Conservation (phyloP, 805 yeast genomes). For the Yamadazyma laniorum region DNA sequence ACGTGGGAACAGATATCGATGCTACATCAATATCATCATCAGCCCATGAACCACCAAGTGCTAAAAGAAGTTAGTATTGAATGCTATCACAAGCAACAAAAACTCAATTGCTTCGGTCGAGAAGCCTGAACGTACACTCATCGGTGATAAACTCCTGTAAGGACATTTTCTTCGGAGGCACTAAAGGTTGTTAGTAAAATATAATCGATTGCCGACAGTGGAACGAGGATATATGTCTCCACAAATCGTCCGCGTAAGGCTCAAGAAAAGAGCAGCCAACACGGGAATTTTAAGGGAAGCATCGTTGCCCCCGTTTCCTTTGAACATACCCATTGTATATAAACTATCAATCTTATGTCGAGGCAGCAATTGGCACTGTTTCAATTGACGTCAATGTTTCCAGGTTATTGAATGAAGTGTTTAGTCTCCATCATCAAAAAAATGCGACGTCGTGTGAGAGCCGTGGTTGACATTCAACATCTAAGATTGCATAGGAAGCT, state of each 20-base stretch:
- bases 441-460: constrained; percentile 3
- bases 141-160: constrained; percentile 46
- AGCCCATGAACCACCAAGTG: constrained; percentile 49
- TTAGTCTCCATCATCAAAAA: constrained; percentile 5
- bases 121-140: constrained; percentile 37
- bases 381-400: neutral
- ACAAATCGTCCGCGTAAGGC: too few species aligned
- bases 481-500: constrained; percentile 1
- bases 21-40: constrained; percentile 46
- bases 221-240: too few species aligned
- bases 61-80: constrained; percentile 23
- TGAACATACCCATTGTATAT: constrained; percentile 13
- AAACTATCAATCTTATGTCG: constrained; percentile 3
- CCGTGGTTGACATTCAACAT: too few species aligned
- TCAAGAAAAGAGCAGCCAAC: too few species aligned
- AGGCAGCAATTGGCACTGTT: neutral
- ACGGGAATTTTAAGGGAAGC: too few species aligned
- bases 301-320: too few species aligned
- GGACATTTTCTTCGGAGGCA: constrained; percentile 46
- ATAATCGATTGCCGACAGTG: too few species aligned
- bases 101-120: neutral
- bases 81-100: neutral
- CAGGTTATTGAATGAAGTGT: neutral
- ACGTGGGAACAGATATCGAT: constrained; percentile 46
- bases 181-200: constrained; percentile 17